Base-by-base conservation (phyloP, 768 basidiomycete genomes). In the Tylopilus rubrobrunneus region DNA sequence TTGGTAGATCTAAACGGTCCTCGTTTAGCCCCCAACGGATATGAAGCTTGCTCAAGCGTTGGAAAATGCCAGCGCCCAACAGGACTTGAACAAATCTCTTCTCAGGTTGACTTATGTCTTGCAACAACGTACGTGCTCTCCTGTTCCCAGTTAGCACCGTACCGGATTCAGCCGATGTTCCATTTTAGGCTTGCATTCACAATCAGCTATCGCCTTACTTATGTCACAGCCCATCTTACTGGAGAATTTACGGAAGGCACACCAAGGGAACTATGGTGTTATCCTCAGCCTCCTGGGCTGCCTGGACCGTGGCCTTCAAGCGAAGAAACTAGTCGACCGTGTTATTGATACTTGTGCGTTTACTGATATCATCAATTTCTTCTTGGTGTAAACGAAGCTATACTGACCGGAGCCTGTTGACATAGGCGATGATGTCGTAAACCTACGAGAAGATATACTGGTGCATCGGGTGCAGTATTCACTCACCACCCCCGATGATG, bases 271-370 rank as follows among this genome's bases (percentile, higher is more conserved):
- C 60, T 99, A 97, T 66, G 85, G 92, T 47, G 76, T 95, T 39
- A 86, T 99, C 37, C 80, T 98, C 29, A 92, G 92, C 64, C 78
- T 99, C 44, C 77, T 98, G 7, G 95, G 95, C 19, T 93, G 87
- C 61, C 72, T 99, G 45, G 97, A 98, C 59, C 78, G 87, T 49
- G 97, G 97, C 0, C 70, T 85, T 31, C 81, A 82, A 60, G 81
- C 86, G n/a, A 99, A 99, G 75, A 83, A 76, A 51, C 77, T 98
- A 2, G 95, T 95, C 0, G 97, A 99, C 71, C 80, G 83, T 12
- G 82, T 97, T 53, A 87, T 98, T 51, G 95, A 99, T 66, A 78
- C 84, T 46, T 74, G 76, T 79, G 55, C 31, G 80, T 71, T 19
- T 39, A 43, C 53, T 34, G 27, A 43, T 53, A 8, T 17, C 25